Conservation (phyloP, 2,329 filamentous ascomycete species). For the Xylariomycetidae sp. region DNA sequence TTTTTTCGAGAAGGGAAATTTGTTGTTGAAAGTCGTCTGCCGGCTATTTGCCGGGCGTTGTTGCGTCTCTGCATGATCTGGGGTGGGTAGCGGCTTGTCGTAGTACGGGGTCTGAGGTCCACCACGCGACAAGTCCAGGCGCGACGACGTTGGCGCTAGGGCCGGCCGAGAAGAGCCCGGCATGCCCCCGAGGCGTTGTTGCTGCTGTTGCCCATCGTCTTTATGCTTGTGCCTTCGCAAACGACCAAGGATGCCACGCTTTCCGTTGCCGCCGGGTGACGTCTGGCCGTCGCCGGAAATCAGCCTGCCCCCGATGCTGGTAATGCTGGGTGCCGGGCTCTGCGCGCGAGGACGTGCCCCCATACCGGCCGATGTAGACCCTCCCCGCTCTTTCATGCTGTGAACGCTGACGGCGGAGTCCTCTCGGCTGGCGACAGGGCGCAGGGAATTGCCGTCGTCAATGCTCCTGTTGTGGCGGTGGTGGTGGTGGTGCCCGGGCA, state of each 20-base stretch:
- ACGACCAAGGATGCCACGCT: slow-evolving; percentile 46
- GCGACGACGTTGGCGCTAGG: slow-evolving; percentile 46
- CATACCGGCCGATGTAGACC: slow-evolving; percentile 35
- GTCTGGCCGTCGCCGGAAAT: slow-evolving; percentile 49
- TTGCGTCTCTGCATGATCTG: slow-evolving; percentile 18
- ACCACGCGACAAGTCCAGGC: slow-evolving; percentile 39
- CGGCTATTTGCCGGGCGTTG: slow-evolving; percentile 26
- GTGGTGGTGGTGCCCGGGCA: slow-evolving; percentile 55
- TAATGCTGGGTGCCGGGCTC: slow-evolving; percentile 76
- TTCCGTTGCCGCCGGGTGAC: slow-evolving; percentile 53
- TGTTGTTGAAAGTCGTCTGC: slow-evolving; percentile 56
- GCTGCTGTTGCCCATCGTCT: slow-evolving; percentile 43
- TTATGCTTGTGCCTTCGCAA: slow-evolving; percentile 50
- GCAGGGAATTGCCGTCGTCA: slow-evolving; percentile 60
- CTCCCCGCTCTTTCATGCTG: slow-evolving; percentile 49
- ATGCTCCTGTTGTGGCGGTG: slow-evolving; percentile 66
- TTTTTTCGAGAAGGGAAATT: slow-evolving; percentile 59
- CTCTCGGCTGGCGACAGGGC: slow-evolving; percentile 72
- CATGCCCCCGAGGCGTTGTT: slow-evolving; percentile 41
- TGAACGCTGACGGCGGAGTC: slow-evolving; percentile 55
- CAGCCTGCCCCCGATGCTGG: slow-evolving; percentile 54
- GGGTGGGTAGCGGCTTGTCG: slow-evolving; percentile 27
- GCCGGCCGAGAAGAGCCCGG: slow-evolving; percentile 51
- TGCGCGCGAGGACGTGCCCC: slow-evolving; percentile 60
- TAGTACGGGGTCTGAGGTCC: slow-evolving; percentile 35